Percentiles rank a stretch among this genome's conserved stretches.
Evolutionary conservation across 768 basidiomycete species (phyloP).

Genomic region (Pulveroboletus frians): DNA sequence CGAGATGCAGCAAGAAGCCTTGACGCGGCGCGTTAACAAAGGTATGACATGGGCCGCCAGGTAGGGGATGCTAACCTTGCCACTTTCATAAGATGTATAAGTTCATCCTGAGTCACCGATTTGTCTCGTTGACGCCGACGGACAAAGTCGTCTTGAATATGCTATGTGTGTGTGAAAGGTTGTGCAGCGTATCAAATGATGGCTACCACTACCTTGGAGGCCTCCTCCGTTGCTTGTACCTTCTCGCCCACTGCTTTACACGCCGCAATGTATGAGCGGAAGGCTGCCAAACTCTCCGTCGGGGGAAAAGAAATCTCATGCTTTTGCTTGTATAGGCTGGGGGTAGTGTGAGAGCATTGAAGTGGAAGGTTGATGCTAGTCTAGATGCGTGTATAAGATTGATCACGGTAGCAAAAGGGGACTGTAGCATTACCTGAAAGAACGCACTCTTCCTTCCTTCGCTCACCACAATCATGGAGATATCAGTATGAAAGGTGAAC

Average conservation of each 20-base stretch:
- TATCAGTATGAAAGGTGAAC: slow-evolving; percentile 69
- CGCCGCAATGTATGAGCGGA: slow-evolving; percentile 55
- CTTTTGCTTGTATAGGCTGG: slow-evolving; percentile 45
- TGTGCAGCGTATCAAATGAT: background rate
- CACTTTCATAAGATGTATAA: slow-evolving; percentile 62
- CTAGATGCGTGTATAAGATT: slow-evolving; percentile 32
- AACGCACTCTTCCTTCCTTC: slow-evolving; percentile 68
- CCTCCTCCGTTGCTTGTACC: slow-evolving; percentile 46
- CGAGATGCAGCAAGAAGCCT: slow-evolving; percentile 63
- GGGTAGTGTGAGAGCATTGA: slow-evolving; percentile 25
- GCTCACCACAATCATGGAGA: slow-evolving; percentile 57
- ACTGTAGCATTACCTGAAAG: slow-evolving; percentile 47
- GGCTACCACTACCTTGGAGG: slow-evolving; percentile 49
- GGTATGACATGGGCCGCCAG: background rate
- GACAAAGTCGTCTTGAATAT: slow-evolving; percentile 75
- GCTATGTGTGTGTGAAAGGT: slow-evolving; percentile 34
- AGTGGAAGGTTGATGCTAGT: slow-evolving; percentile 56
- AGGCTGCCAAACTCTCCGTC: slow-evolving; percentile 44
- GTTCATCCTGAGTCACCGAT: slow-evolving; percentile 49
- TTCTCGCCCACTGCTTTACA: slow-evolving; percentile 47
- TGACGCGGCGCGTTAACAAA: slow-evolving; percentile 7
- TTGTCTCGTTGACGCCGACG: slow-evolving; percentile 35
- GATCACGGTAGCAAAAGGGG: background rate
- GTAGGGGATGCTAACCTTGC: slow-evolving; percentile 48
- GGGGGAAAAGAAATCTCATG: slow-evolving; percentile 44